Evolutionary conservation across 208 protist species (phyloP).

Genomic region (Paratrypanosoma confusum): DNA sequence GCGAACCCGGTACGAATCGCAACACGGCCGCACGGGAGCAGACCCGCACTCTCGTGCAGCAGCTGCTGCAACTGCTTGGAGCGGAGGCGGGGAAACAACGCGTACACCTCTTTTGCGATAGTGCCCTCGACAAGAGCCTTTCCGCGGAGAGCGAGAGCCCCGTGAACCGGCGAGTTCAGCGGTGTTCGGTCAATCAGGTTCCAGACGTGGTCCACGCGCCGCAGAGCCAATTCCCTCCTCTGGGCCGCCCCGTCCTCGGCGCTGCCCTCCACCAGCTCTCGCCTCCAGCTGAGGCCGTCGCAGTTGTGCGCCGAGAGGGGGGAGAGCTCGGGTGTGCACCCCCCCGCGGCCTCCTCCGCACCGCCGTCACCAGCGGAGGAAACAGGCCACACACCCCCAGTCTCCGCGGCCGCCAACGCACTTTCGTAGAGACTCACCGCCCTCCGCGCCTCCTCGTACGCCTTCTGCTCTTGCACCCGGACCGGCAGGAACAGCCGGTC

Average conservation of each 20-base stretch:
- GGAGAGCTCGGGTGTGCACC: too few relatives aligned
- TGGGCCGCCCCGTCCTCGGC: neutral
- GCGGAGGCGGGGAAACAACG: slow-evolving; percentile 58
- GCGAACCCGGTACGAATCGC: slow-evolving; percentile 67
- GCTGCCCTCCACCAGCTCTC: neutral
- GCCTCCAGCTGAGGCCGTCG: too few relatives aligned
- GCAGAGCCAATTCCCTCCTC: slow-evolving; percentile 11
- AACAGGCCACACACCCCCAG: too few relatives aligned
- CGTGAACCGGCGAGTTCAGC: slow-evolving; percentile 74
- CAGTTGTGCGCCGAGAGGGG: too few relatives aligned
- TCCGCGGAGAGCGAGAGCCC: slow-evolving; percentile 53
- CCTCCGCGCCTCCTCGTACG: slow-evolving; percentile 13
- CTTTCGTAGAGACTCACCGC: slow-evolving; percentile 7
- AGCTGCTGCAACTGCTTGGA: slow-evolving; percentile 71
- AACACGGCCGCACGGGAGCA: slow-evolving; percentile 55
- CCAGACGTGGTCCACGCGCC: slow-evolving; percentile 64
- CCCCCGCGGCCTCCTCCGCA: too few relatives aligned
- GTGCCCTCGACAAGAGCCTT: slow-evolving; percentile 48
- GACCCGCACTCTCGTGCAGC: slow-evolving; percentile 63
- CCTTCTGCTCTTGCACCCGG: neutral
- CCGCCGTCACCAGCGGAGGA: too few relatives aligned
- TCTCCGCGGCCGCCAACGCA: too few relatives aligned
- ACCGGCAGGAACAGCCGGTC: slow-evolving; percentile 20
- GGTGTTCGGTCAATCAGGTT: slow-evolving; percentile 57
- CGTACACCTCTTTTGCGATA: slow-evolving; percentile 30